These are phyloP conservation scores for Penicillium verrucosum DNA, from an alignment of 2,329 filamentous ascomycete species.

Conservation along the genomic window DNA sequence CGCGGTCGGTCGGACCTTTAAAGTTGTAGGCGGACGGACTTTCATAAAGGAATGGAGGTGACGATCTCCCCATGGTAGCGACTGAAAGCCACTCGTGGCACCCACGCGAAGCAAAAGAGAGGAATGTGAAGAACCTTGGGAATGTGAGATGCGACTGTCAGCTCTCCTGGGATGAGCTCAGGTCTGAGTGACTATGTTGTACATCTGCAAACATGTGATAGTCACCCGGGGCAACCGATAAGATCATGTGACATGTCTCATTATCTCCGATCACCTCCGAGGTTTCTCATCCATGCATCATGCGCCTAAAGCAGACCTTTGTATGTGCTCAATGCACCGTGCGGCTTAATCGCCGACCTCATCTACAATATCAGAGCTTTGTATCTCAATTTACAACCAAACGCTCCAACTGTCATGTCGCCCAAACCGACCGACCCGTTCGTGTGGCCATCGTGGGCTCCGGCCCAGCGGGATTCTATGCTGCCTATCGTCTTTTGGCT, in stretches of 20 bases:
- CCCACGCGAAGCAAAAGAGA: conserved; percentile 33
- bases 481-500: conserved; percentile 77
- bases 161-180: background rate
- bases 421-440: conserved; percentile 52
- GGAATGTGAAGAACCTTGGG: conserved; percentile 22
- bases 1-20: conserved; percentile 50
- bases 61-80: conserved; percentile 50
- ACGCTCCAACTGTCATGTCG: conserved; percentile 31
- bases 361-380: conserved; percentile 3
- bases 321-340: conserved; percentile 32
- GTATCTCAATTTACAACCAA: conserved; percentile 13
- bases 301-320: conserved; percentile 28
- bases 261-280: conserved; percentile 5
- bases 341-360: conserved; percentile 11
- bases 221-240: conserved; percentile 34
- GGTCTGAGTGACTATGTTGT: background rate
- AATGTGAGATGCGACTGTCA: conserved; percentile 20
- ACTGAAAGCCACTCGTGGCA: conserved; percentile 27
- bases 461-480: conserved; percentile 94
- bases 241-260: conserved; percentile 14
- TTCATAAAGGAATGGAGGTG: conserved; percentile 73
- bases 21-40: conserved; percentile 52
- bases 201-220: conserved; percentile 20
- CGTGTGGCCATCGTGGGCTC: conserved; percentile 88
- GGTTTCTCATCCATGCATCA: conserved; percentile 11